phyloP scores from a whole-genome alignment of 805 yeast genomes.

The Lachancea sp. region DNA sequence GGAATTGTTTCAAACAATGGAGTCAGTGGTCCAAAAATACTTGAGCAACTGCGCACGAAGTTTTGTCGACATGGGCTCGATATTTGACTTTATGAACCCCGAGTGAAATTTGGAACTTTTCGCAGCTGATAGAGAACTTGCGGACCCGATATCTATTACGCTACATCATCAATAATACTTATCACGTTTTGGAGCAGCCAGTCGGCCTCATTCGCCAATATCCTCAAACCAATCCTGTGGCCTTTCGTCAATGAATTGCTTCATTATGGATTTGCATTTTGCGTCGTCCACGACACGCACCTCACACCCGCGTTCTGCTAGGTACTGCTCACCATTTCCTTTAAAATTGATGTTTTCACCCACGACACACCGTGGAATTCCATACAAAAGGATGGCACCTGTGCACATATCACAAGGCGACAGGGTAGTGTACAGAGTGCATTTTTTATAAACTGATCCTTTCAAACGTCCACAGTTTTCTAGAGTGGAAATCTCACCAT shows the following conservation, averaged over 20 bases:
- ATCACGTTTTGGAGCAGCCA: neutral
- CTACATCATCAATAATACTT: neutral
- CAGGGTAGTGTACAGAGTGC: slow-evolving; percentile 87
- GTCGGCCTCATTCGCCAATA: slow-evolving; percentile 44
- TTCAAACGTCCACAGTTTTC: slow-evolving; percentile 88
- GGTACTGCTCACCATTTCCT: slow-evolving; percentile 73
- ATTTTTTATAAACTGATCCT: slow-evolving; percentile 69
- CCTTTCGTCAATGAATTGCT: slow-evolving; percentile 65
- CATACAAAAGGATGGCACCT: slow-evolving; percentile 87
- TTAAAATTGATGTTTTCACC: slow-evolving; percentile 81
- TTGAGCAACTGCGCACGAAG: slow-evolving; percentile 79
- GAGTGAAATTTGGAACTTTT: neutral
- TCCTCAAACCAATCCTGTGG: slow-evolving; percentile 82
- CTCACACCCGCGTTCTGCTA: slow-evolving; percentile 62
- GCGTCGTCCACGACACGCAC: slow-evolving; percentile 53
- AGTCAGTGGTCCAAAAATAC: slow-evolving; percentile 62
- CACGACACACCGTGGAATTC: slow-evolving; percentile 76
- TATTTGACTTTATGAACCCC: slow-evolving; percentile 57
- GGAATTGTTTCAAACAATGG: slow-evolving; percentile 46
- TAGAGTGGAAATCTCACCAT: slow-evolving; percentile 85
- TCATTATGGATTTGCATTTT: slow-evolving; percentile 67
- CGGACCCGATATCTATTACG: neutral
- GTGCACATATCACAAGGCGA: slow-evolving; percentile 96
- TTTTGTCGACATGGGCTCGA: slow-evolving; percentile 75
- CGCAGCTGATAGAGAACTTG: neutral